phyloP scores from a whole-genome alignment of 1,139 yeast species.

The Entelexis sorbosivorans region DNA sequence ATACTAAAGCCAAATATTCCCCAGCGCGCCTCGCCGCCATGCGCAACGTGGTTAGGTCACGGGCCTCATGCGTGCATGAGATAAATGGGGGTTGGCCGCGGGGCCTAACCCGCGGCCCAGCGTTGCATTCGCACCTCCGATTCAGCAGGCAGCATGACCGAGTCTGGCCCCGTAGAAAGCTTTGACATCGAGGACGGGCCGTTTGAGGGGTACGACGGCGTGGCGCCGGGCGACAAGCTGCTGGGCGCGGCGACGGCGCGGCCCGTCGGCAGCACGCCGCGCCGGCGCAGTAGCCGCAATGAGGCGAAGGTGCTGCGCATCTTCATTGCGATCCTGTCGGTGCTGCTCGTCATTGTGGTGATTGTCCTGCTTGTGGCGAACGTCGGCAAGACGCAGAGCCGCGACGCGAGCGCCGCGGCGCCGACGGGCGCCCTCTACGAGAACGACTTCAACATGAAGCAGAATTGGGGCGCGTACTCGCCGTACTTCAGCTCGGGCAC shows the following conservation, averaged over 20 bases:
- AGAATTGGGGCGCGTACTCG: slow-evolving; percentile 36
- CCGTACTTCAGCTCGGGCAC: slow-evolving; percentile 36
- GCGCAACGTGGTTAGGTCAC: not conserved
- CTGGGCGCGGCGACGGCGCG: not conserved
- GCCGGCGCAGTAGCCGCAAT: not conserved
- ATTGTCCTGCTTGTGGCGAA: slow-evolving; percentile 11
- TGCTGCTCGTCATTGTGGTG: slow-evolving; percentile 9
- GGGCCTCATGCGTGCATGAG: not conserved
- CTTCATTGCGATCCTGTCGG: slow-evolving; percentile 15
- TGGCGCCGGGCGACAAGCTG: slow-evolving; percentile 2
- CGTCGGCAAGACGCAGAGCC: slow-evolving; percentile 10
- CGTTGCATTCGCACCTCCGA: not conserved
- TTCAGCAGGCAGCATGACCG: not conserved
- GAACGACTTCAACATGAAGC: slow-evolving; percentile 34
- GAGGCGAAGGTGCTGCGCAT: slow-evolving; percentile 17
- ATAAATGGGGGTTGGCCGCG: not conserved
- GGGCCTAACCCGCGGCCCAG: not conserved
- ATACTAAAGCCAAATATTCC: too few relatives aligned
- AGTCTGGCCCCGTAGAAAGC: slow-evolving; percentile 1
- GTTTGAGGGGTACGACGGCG: not conserved
- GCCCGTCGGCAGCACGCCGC: not conserved
- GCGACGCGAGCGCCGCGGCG: slow-evolving; percentile 30
- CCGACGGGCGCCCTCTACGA: slow-evolving; percentile 33
- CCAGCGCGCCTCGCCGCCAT: too few relatives aligned
- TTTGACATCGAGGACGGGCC: slow-evolving; percentile 16